phyloP scores from a whole-genome alignment of 805 yeast genomes.

The Dipodascus albidus region DNA sequence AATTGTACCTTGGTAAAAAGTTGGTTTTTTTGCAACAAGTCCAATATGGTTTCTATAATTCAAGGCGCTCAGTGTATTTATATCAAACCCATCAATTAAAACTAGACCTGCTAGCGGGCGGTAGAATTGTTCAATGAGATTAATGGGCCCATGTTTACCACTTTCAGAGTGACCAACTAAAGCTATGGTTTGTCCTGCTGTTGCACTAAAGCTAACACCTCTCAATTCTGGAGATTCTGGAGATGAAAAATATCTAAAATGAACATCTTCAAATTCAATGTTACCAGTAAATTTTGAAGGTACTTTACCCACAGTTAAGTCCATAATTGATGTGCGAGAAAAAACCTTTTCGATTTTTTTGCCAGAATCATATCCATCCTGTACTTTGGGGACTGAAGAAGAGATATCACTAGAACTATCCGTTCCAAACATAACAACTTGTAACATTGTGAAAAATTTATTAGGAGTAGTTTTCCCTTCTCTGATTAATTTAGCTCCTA shows the following conservation, averaged over 20 bases:
- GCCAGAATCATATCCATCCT: neutral
- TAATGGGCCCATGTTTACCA: conserved; percentile 39
- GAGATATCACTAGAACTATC: conserved; percentile 3
- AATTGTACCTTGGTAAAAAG: conserved; percentile 35
- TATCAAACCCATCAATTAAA: conserved; percentile 17
- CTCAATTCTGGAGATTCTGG: conserved; percentile 32
- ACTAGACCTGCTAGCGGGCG: neutral
- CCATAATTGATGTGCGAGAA: neutral
- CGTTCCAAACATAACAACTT: conserved; percentile 12
- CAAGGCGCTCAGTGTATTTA: conserved; percentile 32
- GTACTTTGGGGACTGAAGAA: neutral
- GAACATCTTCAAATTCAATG: conserved; percentile 37
- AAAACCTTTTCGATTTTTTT: neutral
- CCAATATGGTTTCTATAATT: conserved; percentile 37
- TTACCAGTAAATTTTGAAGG: conserved; percentile 28
- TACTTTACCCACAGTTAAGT: neutral
- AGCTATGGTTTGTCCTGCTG: conserved; percentile 36
- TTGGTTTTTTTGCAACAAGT: conserved; percentile 44
- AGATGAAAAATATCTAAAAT: conserved; percentile 47
- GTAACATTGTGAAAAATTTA: conserved; percentile 18
- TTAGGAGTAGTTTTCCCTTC: conserved; percentile 11
- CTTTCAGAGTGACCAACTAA: conserved; percentile 47
- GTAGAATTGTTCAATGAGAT: conserved; percentile 27
- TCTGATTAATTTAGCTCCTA: conserved; percentile 18
- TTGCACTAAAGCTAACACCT: conserved; percentile 32